phyloP scores from a whole-genome alignment of 306 rosid genomes.

The Hylodesmum podocarpum region DNA sequence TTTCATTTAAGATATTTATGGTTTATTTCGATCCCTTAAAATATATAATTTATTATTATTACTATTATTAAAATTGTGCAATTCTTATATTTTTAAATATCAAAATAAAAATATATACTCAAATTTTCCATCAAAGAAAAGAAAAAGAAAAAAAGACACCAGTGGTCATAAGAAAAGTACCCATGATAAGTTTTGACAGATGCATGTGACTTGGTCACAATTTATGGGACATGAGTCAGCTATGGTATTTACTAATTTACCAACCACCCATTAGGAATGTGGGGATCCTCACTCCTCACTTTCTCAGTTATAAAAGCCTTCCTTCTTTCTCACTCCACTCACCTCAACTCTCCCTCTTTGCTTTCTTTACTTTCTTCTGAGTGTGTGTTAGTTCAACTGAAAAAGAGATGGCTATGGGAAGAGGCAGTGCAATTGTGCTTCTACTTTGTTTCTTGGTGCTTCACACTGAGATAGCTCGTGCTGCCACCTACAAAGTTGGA shows the following conservation, averaged over 20 bases:
- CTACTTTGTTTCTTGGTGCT: slow-evolving; percentile 40
- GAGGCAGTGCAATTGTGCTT: slow-evolving; percentile 64
- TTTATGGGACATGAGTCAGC: neutral
- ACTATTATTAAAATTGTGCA: too few species aligned
- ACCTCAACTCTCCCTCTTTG: neutral
- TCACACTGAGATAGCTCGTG: slow-evolving; percentile 43
- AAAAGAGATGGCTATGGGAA: slow-evolving; percentile 49
- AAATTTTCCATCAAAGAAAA: too few species aligned
- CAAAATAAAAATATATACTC: too few species aligned
- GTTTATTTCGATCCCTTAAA: too few species aligned
- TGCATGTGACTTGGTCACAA: neutral
- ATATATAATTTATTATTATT: too few species aligned
- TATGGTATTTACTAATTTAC: slow-evolving; percentile 12
- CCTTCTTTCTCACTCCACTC: neutral
- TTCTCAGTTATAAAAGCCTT: slow-evolving; percentile 23
- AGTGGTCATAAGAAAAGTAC: too few species aligned
- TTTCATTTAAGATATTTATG: too few species aligned
- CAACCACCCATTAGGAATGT: slow-evolving; percentile 33
- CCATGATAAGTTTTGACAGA: neutral
- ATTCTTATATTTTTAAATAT: too few species aligned
- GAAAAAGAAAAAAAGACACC: too few species aligned
- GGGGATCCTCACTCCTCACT: neutral
- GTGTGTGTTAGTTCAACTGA: too few species aligned
- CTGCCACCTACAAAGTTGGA: slow-evolving; percentile 58
- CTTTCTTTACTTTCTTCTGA: neutral